Percentiles rank a stretch among this genome's conserved stretches.
These are phyloP conservation scores for Podaxis sp. DNA, from an alignment of 768 basidiomycete species.

Conservation along the genomic window DNA sequence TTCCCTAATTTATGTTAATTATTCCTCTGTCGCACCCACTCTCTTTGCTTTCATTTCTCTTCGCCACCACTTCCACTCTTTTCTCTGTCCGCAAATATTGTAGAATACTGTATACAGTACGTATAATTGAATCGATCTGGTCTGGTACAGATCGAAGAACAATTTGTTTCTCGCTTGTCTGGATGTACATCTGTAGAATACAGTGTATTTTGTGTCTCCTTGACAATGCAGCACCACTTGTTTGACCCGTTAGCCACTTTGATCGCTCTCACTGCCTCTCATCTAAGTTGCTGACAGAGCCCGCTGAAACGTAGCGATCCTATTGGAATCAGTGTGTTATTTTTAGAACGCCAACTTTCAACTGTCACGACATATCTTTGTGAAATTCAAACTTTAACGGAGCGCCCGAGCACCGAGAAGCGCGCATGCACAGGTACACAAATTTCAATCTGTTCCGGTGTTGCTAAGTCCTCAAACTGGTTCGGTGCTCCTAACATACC, in stretches of 20 bases:
- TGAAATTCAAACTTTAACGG: too few relatives aligned
- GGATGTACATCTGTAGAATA: not conserved
- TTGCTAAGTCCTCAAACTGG: too few relatives aligned
- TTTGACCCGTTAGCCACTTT: not conserved
- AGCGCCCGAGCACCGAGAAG: too few relatives aligned
- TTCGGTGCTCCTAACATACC: too few relatives aligned
- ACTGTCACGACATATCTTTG: too few relatives aligned
- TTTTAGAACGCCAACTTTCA: too few relatives aligned
- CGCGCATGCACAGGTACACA: too few relatives aligned
- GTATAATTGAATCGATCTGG: not conserved
- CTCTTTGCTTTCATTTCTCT: slow-evolving; percentile 5
- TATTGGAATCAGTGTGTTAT: not conserved
- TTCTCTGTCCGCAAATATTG: not conserved
- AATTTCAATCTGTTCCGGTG: too few relatives aligned
- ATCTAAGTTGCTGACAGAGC: not conserved
- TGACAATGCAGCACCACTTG: not conserved
- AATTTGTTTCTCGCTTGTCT: not conserved
- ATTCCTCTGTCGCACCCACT: not conserved
- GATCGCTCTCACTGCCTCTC: not conserved
- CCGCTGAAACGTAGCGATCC: not conserved
- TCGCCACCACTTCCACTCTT: not conserved
- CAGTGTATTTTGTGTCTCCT: not conserved
- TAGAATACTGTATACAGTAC: not conserved
- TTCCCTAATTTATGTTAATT: slow-evolving; percentile 12
- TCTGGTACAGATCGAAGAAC: not conserved